A percentile compares a stretch with the other conserved stretches of the same genome.
phyloP scores from a whole-genome alignment of 768 basidiomycete genomes.

The Leccinum imitatum region DNA sequence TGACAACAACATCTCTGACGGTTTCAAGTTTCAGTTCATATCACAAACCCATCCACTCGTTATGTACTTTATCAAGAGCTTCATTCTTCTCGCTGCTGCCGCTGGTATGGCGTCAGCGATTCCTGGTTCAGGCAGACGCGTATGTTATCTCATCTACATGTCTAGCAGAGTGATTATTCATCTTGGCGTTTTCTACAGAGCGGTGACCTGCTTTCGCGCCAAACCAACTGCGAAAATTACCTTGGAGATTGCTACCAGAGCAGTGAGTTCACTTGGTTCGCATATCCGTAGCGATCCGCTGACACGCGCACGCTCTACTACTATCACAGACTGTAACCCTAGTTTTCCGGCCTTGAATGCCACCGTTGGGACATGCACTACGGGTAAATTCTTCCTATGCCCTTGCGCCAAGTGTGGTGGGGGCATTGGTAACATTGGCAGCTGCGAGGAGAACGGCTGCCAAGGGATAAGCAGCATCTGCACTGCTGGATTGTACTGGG shows the following conservation, averaged over 20 bases:
- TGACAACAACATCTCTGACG: not conserved
- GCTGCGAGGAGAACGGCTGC: not conserved
- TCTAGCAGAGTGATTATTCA: not conserved
- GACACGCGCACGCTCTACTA: too few species aligned
- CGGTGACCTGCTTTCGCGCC: not conserved
- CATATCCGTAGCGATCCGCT: not conserved
- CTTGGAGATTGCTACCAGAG: not conserved
- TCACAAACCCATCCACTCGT: not conserved
- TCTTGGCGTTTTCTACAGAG: not conserved
- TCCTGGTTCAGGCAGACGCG: not conserved
- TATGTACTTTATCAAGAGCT: not conserved
- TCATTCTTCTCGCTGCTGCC: not conserved
- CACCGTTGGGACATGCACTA: not conserved
- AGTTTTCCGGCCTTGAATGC: not conserved
- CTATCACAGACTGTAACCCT: not conserved
- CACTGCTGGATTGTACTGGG: not conserved
- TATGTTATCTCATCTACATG: not conserved
- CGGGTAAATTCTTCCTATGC: not conserved
- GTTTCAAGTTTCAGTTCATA: not conserved
- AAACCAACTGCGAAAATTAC: not conserved
- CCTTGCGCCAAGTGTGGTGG: conserved; percentile 1
- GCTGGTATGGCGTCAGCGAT: not conserved
- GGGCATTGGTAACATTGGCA: not conserved
- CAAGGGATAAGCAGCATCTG: not conserved
- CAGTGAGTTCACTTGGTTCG: not conserved